Conservation (phyloP, 352 stramenopile species). For the Phytophthora sansomeana region DNA sequence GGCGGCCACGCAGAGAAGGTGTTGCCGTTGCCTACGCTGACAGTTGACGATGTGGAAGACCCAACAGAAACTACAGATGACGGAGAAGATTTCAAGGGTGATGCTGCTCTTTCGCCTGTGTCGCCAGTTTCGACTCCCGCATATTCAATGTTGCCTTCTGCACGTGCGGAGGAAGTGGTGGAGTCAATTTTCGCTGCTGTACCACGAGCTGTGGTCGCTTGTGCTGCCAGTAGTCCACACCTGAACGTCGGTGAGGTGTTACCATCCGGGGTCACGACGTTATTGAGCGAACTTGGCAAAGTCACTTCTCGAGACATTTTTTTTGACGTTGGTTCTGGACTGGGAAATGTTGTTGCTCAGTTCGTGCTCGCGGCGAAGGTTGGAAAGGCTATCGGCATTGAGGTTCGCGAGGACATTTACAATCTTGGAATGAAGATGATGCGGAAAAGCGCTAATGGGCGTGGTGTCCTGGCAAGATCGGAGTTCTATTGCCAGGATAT, state of each 20-base stretch:
- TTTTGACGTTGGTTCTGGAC: neutral
- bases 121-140: neutral
- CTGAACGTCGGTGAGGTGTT: neutral
- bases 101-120: too few species aligned
- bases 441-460: neutral
- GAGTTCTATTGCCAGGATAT: neutral
- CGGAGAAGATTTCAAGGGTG: too few species aligned
- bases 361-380: neutral
- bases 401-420: neutral
- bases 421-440: neutral
- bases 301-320: conserved; percentile 1
- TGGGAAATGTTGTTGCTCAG: neutral
- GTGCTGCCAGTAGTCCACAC: neutral
- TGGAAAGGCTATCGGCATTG: neutral
- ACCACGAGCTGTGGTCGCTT: neutral
- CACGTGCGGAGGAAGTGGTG: neutral
- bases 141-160: neutral
- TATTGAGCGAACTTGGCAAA: neutral
- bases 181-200: neutral
- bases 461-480: neutral
- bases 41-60: too few species aligned
- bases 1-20: too few species aligned
- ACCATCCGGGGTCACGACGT: neutral
- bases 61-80: too few species aligned
- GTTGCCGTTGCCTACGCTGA: too few species aligned